Base-by-base conservation (phyloP, 805 yeast genomes). In the Pichia scutulata region DNA sequence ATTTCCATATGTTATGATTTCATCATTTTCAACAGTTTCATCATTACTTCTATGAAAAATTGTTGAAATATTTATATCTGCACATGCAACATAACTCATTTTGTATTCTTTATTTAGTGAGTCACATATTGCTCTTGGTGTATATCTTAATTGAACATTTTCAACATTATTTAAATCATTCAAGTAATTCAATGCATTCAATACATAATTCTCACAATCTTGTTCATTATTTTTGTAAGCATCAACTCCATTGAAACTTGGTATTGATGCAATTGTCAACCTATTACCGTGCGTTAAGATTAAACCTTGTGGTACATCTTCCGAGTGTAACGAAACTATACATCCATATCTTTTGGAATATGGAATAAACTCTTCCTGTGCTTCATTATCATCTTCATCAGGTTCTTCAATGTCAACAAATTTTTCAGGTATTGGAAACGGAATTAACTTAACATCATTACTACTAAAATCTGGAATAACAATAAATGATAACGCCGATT, bases 241-340 rank as follows among this genome's bases (percentile, higher is more conserved):
- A 7, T 80, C 83, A 36, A 80, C 60, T 18, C 16, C 36, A 43
- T 24, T 39, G 4, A 46, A 43, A 3, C 39, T 16, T 9, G 49
- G 49, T 9, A 52, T 28, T 0, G 81, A 74, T 58, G 82, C 74
- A 28, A 86, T 84, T 2, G 74, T 65, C 51, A 88, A 66, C 21
- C 68, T 72, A 41, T 70, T 71, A 2, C 75, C 78, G 39, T 70
- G 69, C 18, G 86, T 70, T 0, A 86, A 89, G 25, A 88, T 80
- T 3, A 83, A 67, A 2, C 92, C 92, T 46, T 73, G 71, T 1
- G 70, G 68, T 49, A 77, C 70, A 52, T 86, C 93, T 52, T 78
- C 86, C 42, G 87, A 81, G 21, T 69, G 68, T 59, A 88, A 81
- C 0, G 80, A 68, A 2, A 28, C 44, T 19, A 43, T 23, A 41